Percentiles rank a stretch among this genome's conserved stretches.
Evolutionary conservation across 2,329 filamentous ascomycete genomes (phyloP).

Genomic region (Dryadomyces quercivorus): DNA sequence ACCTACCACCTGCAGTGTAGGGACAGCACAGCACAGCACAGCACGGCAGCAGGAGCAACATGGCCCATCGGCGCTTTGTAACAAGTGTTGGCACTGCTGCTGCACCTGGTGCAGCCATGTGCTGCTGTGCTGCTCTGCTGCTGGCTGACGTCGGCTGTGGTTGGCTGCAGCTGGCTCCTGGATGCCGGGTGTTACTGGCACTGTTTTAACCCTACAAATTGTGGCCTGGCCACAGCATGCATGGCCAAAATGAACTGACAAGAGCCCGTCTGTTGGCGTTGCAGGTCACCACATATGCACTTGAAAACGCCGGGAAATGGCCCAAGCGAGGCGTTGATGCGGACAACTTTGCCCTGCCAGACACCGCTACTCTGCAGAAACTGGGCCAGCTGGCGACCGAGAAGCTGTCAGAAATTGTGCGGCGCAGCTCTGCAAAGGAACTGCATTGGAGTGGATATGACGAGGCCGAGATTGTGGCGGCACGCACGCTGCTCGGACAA

Average conservation of each 20-base stretch:
- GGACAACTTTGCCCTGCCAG: slow-evolving; percentile 41
- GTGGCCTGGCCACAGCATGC: no score
- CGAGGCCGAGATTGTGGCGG: slow-evolving; percentile 58
- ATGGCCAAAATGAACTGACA: not conserved
- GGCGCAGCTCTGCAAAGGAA: slow-evolving; percentile 46
- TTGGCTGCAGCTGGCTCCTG: not conserved
- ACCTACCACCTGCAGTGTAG: not conserved
- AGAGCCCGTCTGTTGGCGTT: not conserved
- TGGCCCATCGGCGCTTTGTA: not conserved
- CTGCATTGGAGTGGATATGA: slow-evolving; percentile 63
- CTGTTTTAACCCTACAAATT: not conserved
- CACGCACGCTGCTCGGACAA: slow-evolving; percentile 51
- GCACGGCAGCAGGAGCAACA: not conserved
- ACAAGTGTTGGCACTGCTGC: not conserved
- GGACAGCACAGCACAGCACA: not conserved
- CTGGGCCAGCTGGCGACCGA: slow-evolving; percentile 61
- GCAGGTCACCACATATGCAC: slow-evolving; percentile 37
- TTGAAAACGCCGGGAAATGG: slow-evolving; percentile 29
- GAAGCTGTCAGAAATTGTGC: slow-evolving; percentile 67
- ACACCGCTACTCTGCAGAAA: slow-evolving; percentile 46
- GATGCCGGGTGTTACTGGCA: not conserved
- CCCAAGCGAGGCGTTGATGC: slow-evolving; percentile 30
- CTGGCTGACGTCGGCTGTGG: not conserved
- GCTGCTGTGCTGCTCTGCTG: not conserved
- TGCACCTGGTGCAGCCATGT: not conserved